Evolutionary conservation across 2,329 filamentous ascomycete genomes (phyloP).

Genomic region (Aspergillus pseudotamarii): DNA sequence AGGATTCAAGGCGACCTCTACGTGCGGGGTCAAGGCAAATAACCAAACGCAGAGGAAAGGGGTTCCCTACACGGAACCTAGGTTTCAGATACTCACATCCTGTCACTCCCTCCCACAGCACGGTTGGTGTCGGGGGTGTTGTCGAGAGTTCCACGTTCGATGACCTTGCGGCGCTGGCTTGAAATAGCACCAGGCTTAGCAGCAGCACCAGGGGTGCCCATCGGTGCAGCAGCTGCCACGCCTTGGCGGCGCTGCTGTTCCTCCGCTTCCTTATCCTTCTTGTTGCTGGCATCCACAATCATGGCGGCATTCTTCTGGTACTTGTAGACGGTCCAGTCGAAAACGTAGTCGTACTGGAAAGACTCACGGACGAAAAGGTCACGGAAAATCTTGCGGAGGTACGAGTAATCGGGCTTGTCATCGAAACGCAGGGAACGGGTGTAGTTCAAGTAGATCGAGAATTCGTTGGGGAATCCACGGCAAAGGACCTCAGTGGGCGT

Average conservation of each 20-base stretch:
- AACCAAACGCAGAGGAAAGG: conserved; percentile 76
- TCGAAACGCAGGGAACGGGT: conserved; percentile 97
- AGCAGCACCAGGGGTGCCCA: conserved; percentile 59
- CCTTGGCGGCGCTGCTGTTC: conserved; percentile 71
- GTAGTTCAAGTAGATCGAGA: conserved; percentile 99
- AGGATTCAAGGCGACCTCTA: conserved; percentile 67
- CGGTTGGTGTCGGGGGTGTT: conserved; percentile 74
- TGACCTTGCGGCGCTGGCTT: conserved; percentile 80
- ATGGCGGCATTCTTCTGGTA: conserved; percentile 99
- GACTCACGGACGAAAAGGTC: conserved; percentile 98
- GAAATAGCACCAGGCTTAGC: conserved; percentile 74
- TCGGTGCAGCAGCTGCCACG: conserved; percentile 62
- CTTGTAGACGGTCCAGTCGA: conserved; percentile 99
- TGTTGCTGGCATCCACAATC: conserved; percentile 79
- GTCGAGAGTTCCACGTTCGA: conserved; percentile 68
- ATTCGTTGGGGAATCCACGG: conserved; percentile 98
- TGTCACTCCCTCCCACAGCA: conserved; percentile 78
- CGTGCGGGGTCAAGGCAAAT: conserved; percentile 69
- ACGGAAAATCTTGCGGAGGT: conserved; percentile 99
- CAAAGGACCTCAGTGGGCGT: conserved; percentile 97
- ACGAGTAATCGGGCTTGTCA: conserved; percentile 99
- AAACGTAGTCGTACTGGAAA: conserved; percentile 99
- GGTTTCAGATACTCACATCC: conserved; percentile 89
- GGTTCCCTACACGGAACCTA: conserved; percentile 84
- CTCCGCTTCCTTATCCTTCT: conserved; percentile 73